Evolutionary conservation across 345 rosid genomes (phyloP).

Genomic region (Cardiospermum halicacabum): DNA sequence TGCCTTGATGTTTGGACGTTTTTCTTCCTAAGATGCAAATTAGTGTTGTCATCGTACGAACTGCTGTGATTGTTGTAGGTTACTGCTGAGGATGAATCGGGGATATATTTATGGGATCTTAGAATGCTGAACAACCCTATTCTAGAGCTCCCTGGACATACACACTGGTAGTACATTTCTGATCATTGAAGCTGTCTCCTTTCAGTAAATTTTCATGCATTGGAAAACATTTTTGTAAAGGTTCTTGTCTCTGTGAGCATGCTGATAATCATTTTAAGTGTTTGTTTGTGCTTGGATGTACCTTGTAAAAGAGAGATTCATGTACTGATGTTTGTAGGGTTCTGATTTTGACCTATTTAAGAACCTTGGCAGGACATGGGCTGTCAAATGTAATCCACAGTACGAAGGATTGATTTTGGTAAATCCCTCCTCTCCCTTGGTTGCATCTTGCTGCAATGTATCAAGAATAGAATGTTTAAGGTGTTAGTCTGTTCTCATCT

Average conservation of each 20-base stretch:
- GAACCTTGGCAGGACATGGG: constrained; percentile 75
- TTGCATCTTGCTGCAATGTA: not conserved
- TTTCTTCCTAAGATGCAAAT: constrained; percentile 2
- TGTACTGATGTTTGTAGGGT: constrained; percentile 11
- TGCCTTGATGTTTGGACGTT: not conserved
- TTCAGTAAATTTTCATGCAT: constrained; percentile 1
- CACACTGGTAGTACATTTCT: constrained; percentile 55
- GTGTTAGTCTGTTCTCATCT: not conserved
- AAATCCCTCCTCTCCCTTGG: constrained; percentile 26
- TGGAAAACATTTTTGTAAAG: constrained; percentile 6
- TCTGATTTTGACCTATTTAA: constrained; percentile 11
- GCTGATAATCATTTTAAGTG: constrained; percentile 4
- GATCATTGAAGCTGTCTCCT: constrained; percentile 8
- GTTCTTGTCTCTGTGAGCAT: constrained; percentile 2
- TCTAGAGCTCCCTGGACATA: constrained; percentile 75
- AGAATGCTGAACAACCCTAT: constrained; percentile 63
- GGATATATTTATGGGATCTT: constrained; percentile 73
- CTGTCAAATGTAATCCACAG: constrained; percentile 80
- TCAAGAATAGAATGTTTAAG: not conserved
- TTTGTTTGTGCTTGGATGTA: not conserved
- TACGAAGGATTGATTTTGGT: constrained; percentile 80
- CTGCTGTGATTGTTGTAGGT: constrained; percentile 34
- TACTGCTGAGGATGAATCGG: constrained; percentile 77
- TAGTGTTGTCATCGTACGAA: not conserved
- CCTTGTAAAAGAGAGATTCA: not conserved